Evolutionary conservation across 2,329 filamentous ascomycete species (phyloP), one percentile per base, ranked within the genome.

Genomic region (Colletotrichum sublineola): DNA sequence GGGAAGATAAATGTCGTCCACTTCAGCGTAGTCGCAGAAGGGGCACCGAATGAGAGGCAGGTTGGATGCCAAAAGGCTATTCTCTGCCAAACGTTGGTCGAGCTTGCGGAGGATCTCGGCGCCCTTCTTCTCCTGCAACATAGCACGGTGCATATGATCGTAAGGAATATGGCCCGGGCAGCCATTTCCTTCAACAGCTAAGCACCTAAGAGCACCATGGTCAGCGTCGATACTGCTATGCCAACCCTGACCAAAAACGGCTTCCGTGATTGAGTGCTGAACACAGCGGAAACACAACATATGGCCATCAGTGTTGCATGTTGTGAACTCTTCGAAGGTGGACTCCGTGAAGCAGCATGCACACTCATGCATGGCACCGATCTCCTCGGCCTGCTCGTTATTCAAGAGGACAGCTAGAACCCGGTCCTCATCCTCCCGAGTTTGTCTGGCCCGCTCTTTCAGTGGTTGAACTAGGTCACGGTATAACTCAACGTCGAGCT

Each of bases 191-290:
- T 92, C 88, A 0, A 94, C 91, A 1, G 95, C 94, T n/a, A 97
- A 88, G 79, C 96, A 98, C 73, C 89, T 90, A 66, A 98, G 86
- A 0, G 94, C 95, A 48, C 93, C 93, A 48, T 87, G 89, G 71
- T 91, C 87, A 38, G 89, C 82, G 78, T 96, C 89, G 76, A 98
- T 92, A 77, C 90, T 96, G 71, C 93, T 91, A 62, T 90, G 89
- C 94, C 96, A 98, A 64, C 94, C 94, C 80, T 98, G 96, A 0
- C 96, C 96, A 79, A 97, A 98, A 0, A 98, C 85, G 2, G 95
- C 95, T 80, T 98, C 96, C 62, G 92, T 93, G 71, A 96, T 88
- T 14, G 95, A 92, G 75, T 93, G 90, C 74, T 92, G 92, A 63
- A 98, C 91, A 81, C 96, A 98, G 57, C 89, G 89, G 81, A 95